phyloP scores from a whole-genome alignment of 768 basidiomycete species.

The Wakefieldia striispora region DNA sequence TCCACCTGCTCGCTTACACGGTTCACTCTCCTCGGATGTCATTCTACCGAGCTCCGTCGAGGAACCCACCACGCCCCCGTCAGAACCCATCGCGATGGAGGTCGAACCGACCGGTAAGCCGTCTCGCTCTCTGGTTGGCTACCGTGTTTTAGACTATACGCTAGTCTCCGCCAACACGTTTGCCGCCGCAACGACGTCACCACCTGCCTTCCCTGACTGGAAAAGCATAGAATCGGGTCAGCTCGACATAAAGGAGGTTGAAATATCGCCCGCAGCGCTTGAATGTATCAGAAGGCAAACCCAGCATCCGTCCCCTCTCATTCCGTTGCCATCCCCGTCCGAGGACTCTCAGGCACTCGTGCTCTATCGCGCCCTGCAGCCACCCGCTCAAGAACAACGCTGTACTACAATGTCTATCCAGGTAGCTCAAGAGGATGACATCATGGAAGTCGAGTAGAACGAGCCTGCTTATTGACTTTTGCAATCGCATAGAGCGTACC shows the following conservation, averaged over 20 bases:
- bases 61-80: constrained; percentile 36
- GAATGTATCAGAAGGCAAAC: constrained; percentile 40
- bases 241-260: constrained; percentile 26
- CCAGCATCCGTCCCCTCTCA: constrained; percentile 19
- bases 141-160: background rate
- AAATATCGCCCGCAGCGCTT: constrained; percentile 46
- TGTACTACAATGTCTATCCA: background rate
- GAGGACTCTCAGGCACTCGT: constrained; percentile 46
- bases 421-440: constrained; percentile 35
- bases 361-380: constrained; percentile 45
- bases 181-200: constrained; percentile 31
- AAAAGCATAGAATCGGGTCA: constrained; percentile 27
- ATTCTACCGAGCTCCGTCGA: constrained; percentile 41
- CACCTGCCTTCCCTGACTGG: background rate
- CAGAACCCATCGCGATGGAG: constrained; percentile 64
- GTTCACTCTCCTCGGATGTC: constrained; percentile 3
- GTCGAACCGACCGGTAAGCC: constrained; percentile 63
- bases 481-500: constrained; percentile 17
- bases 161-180: background rate
- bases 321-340: constrained; percentile 14
- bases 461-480: background rate
- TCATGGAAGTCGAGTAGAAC: constrained; percentile 52
- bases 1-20: constrained; percentile 3
- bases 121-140: constrained; percentile 2
- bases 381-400: constrained; percentile 17